Evolutionary conservation across 331 rosid genomes (phyloP), one percentile per base, ranked within the genome.

Genomic region (Dryas integrifolia): DNA sequence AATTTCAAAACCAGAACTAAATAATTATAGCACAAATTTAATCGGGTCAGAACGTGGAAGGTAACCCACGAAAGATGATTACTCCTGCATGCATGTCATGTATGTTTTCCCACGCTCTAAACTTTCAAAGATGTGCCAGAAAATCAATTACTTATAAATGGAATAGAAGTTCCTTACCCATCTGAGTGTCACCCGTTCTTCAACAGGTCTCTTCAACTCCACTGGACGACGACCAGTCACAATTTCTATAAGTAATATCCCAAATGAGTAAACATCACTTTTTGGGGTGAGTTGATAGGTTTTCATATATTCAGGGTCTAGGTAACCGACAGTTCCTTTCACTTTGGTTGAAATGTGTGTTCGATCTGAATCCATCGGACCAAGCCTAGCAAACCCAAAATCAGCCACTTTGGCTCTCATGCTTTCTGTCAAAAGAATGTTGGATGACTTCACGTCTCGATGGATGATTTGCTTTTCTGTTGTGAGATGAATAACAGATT

Each of bases 321-420:
- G 83, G 80, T 95, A 95, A 77, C 98, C 99, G 15, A 95, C 96
- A 65, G 99, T 92, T 80, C 99, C 99, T 73, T 88, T 95, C 89
- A 90, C 98, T 85, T 90, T 85, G 59, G 99, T 95, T 38, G 98
- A 89, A 76, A 95, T 79, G 87, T 95, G 99, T 72, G 99, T 95
- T 46, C 74, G 88, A 47, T 88, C 93, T 6, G 87, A 6, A 69
- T 85, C 89, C 76, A 81, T 38, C 1, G 97, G 92, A 26, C 97
- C 99, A 39, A 85, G 83, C 91, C 76, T 95, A 69, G 99, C 99
- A 84, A 92, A 92, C 74, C 99, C 99, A 67, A 95, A 95, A 83
- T 92, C 99, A 9, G 98, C 92, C 44, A 95, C 99, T 81, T 95
- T 95, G 58, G 98, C 96, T 83, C 93, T 84, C 99, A 95, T 89